phyloP scores from a whole-genome alignment of 257 asterid species.

The Solanum etuberosum region DNA sequence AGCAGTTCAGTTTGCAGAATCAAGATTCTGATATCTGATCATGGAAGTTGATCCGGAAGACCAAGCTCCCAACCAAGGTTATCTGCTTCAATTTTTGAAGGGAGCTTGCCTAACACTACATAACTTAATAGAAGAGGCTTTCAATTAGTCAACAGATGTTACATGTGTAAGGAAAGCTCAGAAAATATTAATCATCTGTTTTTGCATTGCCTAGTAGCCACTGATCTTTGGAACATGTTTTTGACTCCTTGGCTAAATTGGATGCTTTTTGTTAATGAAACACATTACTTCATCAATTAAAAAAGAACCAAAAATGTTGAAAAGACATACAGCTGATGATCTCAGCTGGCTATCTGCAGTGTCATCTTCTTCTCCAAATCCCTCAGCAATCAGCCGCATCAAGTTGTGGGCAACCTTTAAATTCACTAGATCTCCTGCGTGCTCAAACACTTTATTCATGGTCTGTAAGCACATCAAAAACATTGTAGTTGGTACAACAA shows the following conservation, averaged over 20 bases:
- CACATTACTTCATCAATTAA: not conserved
- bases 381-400: conserved; percentile 95
- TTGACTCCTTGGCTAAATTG: not conserved
- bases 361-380: conserved; percentile 88
- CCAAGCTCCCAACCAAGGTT: not conserved
- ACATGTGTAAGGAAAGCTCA: not conserved
- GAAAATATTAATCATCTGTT: not conserved
- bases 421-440: conserved; percentile 92
- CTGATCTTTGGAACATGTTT: not conserved
- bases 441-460: conserved; percentile 98
- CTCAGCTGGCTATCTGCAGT: conserved; percentile 83
- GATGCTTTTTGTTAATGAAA: not conserved
- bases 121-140: not conserved
- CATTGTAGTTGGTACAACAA: not conserved
- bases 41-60: not conserved
- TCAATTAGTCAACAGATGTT: not conserved
- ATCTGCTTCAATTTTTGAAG: not conserved
- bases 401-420: conserved; percentile 88
- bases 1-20: not conserved
- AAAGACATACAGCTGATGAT: conserved; percentile 87
- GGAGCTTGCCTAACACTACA: not conserved
- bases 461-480: conserved; percentile 39
- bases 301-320: conserved; percentile 7
- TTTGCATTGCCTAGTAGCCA: not conserved
- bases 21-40: not conserved